Evolutionary conservation across 2,329 filamentous ascomycete genomes (phyloP).

Genomic region (Talaromyces atroroseus): DNA sequence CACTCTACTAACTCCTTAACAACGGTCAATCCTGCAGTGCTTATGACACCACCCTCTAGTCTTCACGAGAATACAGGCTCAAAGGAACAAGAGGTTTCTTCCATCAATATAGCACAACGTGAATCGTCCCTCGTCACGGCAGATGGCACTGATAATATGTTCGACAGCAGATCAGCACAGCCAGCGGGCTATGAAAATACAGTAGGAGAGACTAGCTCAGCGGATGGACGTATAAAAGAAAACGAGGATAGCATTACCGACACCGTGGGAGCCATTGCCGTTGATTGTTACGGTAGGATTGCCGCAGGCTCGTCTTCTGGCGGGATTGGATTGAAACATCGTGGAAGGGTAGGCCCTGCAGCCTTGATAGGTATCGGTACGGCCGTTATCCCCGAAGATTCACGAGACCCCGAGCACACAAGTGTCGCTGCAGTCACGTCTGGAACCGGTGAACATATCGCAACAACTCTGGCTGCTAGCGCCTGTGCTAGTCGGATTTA

Average conservation of each 20-base stretch:
- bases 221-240: background rate
- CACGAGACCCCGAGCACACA: slow-evolving; percentile 61
- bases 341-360: slow-evolving; percentile 83
- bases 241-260: slow-evolving; percentile 68
- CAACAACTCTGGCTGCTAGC: slow-evolving; percentile 84
- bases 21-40: slow-evolving; percentile 20
- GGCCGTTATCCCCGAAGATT: slow-evolving; percentile 73
- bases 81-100: slow-evolving; percentile 1
- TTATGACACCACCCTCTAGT: slow-evolving; percentile 17
- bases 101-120: background rate
- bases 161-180: background rate
- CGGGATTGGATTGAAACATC: slow-evolving; percentile 97
- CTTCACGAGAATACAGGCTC: slow-evolving; percentile 3
- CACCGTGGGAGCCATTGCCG: slow-evolving; percentile 91
- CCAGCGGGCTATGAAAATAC: background rate
- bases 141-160: slow-evolving; percentile 6
- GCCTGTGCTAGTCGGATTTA: slow-evolving; percentile 83
- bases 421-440: slow-evolving; percentile 82
- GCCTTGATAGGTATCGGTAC: slow-evolving; percentile 89
- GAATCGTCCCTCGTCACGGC: background rate
- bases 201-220: background rate
- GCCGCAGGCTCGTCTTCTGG: slow-evolving; percentile 94
- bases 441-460: slow-evolving; percentile 97
- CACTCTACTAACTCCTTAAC: slow-evolving; percentile 21
- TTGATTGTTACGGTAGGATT: slow-evolving; percentile 79